phyloP scores from a whole-genome alignment of 345 rosid species.

The Euphorbia peplus region DNA sequence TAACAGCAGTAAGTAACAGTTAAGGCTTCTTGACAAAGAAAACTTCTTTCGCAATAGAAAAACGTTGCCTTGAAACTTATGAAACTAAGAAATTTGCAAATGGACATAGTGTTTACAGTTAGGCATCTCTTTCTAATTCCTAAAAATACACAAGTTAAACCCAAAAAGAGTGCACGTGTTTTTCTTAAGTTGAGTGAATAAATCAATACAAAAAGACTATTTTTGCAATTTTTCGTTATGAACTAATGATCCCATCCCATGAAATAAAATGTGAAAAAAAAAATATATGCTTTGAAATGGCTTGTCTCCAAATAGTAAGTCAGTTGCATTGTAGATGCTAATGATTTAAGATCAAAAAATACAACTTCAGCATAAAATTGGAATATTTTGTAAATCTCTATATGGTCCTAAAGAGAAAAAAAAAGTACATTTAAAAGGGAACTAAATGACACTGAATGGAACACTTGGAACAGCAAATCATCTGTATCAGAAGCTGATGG shows the following conservation, averaged over 20 bases:
- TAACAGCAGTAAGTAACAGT: constrained; percentile 5
- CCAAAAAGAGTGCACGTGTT: neutral
- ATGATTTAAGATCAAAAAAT: neutral
- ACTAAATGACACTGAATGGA: no score
- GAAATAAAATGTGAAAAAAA: neutral
- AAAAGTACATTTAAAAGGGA: constrained; percentile 5
- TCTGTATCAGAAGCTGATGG: neutral
- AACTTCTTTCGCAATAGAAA: neutral
- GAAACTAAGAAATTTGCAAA: neutral
- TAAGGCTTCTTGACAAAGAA: neutral
- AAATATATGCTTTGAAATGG: neutral
- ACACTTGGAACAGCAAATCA: neutral
- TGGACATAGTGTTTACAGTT: neutral
- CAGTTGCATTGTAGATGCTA: neutral
- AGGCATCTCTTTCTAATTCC: neutral
- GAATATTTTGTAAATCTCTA: neutral
- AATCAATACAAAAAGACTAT: neutral
- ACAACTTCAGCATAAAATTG: neutral
- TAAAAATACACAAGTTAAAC: neutral
- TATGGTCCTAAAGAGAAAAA: neutral
- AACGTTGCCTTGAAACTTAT: neutral
- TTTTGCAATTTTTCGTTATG: neutral
- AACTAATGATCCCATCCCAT: neutral
- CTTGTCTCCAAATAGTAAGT: neutral
- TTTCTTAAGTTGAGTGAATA: neutral